These are phyloP conservation scores for Bacidia gigantensis DNA, from an alignment of 495 filamentous ascomycete genomes.

Conservation along the genomic window DNA sequence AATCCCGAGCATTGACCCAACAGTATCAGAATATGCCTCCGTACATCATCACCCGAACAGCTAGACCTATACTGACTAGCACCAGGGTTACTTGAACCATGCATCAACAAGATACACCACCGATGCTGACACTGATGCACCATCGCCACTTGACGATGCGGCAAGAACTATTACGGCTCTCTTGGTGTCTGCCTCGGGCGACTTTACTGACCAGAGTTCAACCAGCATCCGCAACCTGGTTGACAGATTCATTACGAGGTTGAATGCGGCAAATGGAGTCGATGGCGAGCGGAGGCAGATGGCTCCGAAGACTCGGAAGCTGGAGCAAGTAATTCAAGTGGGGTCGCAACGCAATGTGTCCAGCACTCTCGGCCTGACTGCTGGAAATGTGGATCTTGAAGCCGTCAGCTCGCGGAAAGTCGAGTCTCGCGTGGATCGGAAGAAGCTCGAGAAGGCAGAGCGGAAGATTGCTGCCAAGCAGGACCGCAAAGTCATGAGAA, in stretches of 20 bases:
- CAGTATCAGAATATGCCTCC: conserved; percentile 84
- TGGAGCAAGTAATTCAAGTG: conserved; percentile 94
- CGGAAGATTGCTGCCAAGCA: conserved; percentile 96
- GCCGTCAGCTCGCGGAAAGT: conserved; percentile 84
- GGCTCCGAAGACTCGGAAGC: conserved; percentile 62
- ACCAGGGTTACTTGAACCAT: conserved; percentile 75
- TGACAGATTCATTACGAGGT: conserved; percentile 74
- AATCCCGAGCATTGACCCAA: conserved; percentile 77
- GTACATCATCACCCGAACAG: conserved; percentile 24
- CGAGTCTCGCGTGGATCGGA: conserved; percentile 91
- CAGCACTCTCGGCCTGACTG: conserved; percentile 78
- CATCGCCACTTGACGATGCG: conserved; percentile 71
- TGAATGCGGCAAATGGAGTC: conserved; percentile 57
- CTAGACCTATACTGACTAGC: conserved; percentile 10
- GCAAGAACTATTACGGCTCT: conserved; percentile 70
- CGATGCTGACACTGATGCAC: conserved; percentile 52
- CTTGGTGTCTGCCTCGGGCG: conserved; percentile 79
- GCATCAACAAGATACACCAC: conserved; percentile 70
- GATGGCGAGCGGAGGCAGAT: conserved; percentile 55
- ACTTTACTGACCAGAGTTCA: conserved; percentile 54
- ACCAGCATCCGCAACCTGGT: conserved; percentile 69
- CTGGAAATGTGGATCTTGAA: conserved; percentile 78
- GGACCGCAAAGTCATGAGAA: conserved; percentile 96
- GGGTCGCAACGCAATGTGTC: conserved; percentile 89
- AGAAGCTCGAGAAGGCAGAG: conserved; percentile 99